Conservation (phyloP, 23 red algal genomes). For the Gracilariopsis chorda region DNA sequence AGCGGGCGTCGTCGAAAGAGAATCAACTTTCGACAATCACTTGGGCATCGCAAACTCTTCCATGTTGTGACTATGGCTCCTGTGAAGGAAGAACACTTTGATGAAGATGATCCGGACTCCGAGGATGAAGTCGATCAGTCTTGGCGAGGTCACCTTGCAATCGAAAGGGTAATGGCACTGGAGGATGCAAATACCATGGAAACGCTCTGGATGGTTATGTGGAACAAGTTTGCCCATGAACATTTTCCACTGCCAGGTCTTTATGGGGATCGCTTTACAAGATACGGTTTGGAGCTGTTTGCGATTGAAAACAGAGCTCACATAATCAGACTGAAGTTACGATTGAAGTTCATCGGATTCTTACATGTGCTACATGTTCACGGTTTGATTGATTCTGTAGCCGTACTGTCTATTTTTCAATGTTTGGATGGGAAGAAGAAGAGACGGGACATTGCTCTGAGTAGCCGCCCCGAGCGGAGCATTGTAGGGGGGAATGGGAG, state of each 20-base stretch:
- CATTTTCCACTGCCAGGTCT: conserved; percentile 32
- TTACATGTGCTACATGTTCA: conserved; percentile 40
- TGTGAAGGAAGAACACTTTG: conserved; percentile 59
- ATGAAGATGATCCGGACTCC: conserved; percentile 58
- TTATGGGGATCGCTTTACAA: conserved; percentile 56
- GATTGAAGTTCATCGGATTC: conserved; percentile 50
- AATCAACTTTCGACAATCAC: conserved; percentile 29
- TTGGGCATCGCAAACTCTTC: conserved; percentile 48
- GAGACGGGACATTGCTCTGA: conserved; percentile 42
- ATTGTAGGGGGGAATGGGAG: not conserved
- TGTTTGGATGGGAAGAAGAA: conserved; percentile 66
- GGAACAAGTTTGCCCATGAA: conserved; percentile 65
- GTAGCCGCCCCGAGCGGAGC: conserved; percentile 21
- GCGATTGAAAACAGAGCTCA: conserved; percentile 30
- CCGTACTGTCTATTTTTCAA: conserved; percentile 48
- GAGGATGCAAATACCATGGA: conserved; percentile 44
- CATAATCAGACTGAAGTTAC: conserved; percentile 18
- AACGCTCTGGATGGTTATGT: conserved; percentile 57
- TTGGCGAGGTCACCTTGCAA: conserved; percentile 30
- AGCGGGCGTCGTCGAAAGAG: not conserved
- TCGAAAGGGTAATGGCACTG: conserved; percentile 24
- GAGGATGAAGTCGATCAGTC: conserved; percentile 71
- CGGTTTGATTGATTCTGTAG: conserved; percentile 46
- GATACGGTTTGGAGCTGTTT: conserved; percentile 53
- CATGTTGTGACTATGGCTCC: conserved; percentile 20